These are phyloP conservation scores for Peronospora farinosa DNA, from an alignment of 352 stramenopile species.

Conservation along the genomic window DNA sequence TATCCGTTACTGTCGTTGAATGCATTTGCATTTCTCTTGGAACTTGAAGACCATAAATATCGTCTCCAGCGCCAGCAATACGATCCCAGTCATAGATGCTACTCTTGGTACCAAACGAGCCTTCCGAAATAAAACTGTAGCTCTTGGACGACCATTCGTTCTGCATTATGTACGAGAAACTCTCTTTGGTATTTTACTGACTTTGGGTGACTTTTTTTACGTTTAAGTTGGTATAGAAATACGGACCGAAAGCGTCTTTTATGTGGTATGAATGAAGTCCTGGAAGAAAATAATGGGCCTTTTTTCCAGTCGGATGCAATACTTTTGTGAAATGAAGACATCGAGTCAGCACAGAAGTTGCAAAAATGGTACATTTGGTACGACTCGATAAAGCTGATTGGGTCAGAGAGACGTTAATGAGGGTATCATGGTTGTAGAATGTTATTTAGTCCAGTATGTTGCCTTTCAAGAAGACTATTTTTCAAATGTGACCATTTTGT, in stretches of 20 bases:
- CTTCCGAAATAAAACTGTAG: slow-evolving; percentile 81
- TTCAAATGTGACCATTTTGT: too few relatives aligned
- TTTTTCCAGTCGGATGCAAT: slow-evolving; percentile 16
- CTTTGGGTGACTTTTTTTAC: too few relatives aligned
- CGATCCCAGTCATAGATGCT: slow-evolving; percentile 44
- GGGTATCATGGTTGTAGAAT: too few relatives aligned
- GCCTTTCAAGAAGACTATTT: too few relatives aligned
- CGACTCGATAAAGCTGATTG: not conserved
- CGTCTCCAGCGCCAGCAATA: slow-evolving; percentile 15
- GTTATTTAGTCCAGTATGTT: too few relatives aligned
- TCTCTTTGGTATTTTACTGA: too few relatives aligned
- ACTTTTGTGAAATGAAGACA: not conserved
- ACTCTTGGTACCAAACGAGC: slow-evolving; percentile 45
- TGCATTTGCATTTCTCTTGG: slow-evolving; percentile 20
- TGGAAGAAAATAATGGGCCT: too few relatives aligned
- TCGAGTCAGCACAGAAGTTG: too few relatives aligned
- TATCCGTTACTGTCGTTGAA: slow-evolving; percentile 25
- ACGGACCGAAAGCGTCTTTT: too few relatives aligned
- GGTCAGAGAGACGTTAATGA: too few relatives aligned
- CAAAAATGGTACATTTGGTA: not conserved
- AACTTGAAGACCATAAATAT: slow-evolving; percentile 20
- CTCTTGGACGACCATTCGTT: slow-evolving; percentile 42
- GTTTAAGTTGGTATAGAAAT: too few relatives aligned
- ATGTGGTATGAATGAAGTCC: too few relatives aligned
- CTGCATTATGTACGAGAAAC: slow-evolving; percentile 13